These are phyloP conservation scores for Vigna trinervia DNA, from an alignment of 306 rosid species.

Conservation along the genomic window DNA sequence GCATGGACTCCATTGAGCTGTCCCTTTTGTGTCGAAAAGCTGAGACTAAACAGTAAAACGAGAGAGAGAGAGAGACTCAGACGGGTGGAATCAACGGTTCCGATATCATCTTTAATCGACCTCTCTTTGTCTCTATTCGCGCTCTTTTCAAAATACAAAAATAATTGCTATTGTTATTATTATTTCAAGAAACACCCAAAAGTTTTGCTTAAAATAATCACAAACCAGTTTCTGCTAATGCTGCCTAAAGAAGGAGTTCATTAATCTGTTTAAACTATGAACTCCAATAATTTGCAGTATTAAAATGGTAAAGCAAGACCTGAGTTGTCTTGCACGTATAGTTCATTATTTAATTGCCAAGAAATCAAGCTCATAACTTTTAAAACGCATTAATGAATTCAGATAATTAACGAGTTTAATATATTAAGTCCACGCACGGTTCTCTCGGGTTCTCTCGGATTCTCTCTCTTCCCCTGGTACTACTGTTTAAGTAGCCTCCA, in stretches of 20 bases:
- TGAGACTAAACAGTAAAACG: conserved; percentile 27
- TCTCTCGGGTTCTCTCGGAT: conserved; percentile 53
- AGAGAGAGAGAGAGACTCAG: not conserved
- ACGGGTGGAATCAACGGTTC: conserved; percentile 39
- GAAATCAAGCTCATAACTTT: conserved; percentile 47
- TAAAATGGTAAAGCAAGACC: conserved; percentile 11
- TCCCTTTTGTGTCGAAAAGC: conserved; percentile 56
- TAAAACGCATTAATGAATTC: conserved; percentile 30
- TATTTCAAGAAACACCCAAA: conserved; percentile 34
- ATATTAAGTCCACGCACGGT: conserved; percentile 68
- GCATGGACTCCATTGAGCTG: conserved; percentile 56
- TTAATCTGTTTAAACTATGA: not conserved
- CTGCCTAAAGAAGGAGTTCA: too few relatives aligned
- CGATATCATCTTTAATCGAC: not conserved
- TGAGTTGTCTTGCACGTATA: conserved; percentile 63
- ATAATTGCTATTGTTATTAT: not conserved
- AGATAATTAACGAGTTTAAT: conserved; percentile 38
- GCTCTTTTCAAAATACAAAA: not conserved
- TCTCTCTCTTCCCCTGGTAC: conserved; percentile 50
- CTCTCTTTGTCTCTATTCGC: conserved; percentile 48
- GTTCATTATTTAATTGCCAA: conserved; percentile 42
- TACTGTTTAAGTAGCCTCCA: conserved; percentile 25
- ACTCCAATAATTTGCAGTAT: not conserved
- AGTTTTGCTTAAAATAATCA: conserved; percentile 26
- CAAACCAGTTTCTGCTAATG: not conserved